Evolutionary conservation across 306 rosid genomes (phyloP).

Genomic region (Pyrus pyrifolia): DNA sequence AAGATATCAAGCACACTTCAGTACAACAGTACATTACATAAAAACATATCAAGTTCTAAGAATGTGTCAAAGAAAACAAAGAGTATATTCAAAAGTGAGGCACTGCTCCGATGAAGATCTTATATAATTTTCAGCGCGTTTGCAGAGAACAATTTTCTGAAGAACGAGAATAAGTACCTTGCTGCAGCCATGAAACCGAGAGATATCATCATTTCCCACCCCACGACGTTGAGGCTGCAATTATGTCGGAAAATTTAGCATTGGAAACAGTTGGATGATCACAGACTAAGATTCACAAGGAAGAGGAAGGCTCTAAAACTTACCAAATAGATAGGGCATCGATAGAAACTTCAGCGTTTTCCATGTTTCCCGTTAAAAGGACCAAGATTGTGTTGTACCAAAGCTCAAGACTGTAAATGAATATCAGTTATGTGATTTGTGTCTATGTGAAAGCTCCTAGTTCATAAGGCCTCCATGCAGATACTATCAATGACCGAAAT

Average conservation of each 20-base stretch:
- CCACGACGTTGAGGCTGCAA: conserved; percentile 49
- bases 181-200: conserved; percentile 56
- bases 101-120: neutral
- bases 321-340: conserved; percentile 62
- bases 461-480: neutral
- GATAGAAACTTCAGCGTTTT: conserved; percentile 43
- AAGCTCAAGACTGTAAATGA: conserved; percentile 43
- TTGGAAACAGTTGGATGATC: neutral
- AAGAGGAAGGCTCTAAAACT: neutral
- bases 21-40: neutral
- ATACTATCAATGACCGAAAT: neutral
- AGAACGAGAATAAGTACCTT: conserved; percentile 20
- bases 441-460: neutral
- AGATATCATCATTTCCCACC: conserved; percentile 61
- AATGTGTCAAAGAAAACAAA: neutral
- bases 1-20: neutral
- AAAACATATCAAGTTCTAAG: neutral
- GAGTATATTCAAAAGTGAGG: neutral
- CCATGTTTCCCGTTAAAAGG: conserved; percentile 49
- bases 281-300: neutral
- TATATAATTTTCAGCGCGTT: too few relatives aligned
- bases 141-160: neutral
- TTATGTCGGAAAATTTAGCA: neutral
- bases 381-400: conserved; percentile 56
- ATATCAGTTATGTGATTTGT: neutral